Percentiles rank a stretch among this genome's conserved stretches.
Evolutionary conservation across 2,329 filamentous ascomycete genomes (phyloP).

Genomic region (Hirsutella rhossiliensis): DNA sequence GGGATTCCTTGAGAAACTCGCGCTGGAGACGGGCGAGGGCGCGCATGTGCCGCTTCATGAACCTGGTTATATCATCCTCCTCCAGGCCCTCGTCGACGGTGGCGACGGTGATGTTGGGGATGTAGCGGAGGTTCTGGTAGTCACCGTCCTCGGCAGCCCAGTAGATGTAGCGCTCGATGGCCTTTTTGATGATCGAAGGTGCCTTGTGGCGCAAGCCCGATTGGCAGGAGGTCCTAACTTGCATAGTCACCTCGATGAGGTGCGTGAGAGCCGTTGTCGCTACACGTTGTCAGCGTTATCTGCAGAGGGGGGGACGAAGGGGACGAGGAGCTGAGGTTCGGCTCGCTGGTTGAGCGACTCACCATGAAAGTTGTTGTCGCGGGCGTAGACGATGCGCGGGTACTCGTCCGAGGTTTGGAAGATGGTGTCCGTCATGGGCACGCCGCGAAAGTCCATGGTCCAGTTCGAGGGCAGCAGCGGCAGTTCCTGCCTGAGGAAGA

Average conservation of each 20-base stretch:
- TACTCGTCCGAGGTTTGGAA: slow-evolving; percentile 19
- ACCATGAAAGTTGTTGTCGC: slow-evolving; percentile 25
- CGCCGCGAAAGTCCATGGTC: slow-evolving; percentile 25
- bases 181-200: slow-evolving; percentile 19
- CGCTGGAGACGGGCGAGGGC: slow-evolving; percentile 23
- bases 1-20: slow-evolving; percentile 18
- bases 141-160: slow-evolving; percentile 30
- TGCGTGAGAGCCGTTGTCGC: slow-evolving; percentile 26
- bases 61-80: slow-evolving; percentile 18
- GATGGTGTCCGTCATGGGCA: slow-evolving; percentile 24
- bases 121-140: slow-evolving; percentile 18
- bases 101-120: slow-evolving; percentile 27
- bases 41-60: slow-evolving; percentile 23
- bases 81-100: slow-evolving; percentile 18
- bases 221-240: slow-evolving; percentile 21
- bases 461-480: slow-evolving; percentile 28
- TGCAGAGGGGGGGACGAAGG: neutral
- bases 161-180: slow-evolving; percentile 21
- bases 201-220: slow-evolving; percentile 19
- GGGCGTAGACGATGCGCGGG: slow-evolving; percentile 25
- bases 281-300: slow-evolving; percentile 4
- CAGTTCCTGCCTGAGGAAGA: slow-evolving; percentile 27
- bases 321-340: too few species aligned
- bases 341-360: slow-evolving; percentile 6
- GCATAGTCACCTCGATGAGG: slow-evolving; percentile 26